These are phyloP conservation scores for Grosmannia huntii DNA, from an alignment of 2,329 filamentous ascomycete genomes.

Conservation along the genomic window DNA sequence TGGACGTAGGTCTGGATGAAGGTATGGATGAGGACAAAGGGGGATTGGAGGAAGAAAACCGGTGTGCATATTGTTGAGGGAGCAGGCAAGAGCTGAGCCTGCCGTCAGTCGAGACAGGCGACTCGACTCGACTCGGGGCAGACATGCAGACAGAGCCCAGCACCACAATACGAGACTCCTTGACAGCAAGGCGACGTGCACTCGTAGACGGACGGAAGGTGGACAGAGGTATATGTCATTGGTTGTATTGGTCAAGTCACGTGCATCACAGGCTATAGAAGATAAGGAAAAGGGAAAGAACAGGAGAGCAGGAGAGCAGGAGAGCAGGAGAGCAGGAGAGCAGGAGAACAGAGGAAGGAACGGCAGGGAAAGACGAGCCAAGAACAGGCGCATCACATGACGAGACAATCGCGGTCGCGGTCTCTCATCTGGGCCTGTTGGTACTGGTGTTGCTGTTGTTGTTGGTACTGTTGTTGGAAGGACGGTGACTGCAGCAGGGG, in stretches of 20 bases:
- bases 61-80: neutral
- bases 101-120: neutral
- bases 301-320: neutral
- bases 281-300: neutral
- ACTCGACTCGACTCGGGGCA: neutral
- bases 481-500: neutral
- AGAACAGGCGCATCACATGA: neutral
- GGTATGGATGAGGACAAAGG: neutral
- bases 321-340: too few species aligned
- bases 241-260: neutral
- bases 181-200: neutral
- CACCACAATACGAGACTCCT: neutral
- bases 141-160: neutral
- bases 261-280: neutral
- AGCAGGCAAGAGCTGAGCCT: neutral
- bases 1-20: neutral
- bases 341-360: neutral
- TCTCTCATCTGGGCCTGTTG: neutral
- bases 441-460: neutral
- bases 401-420: constrained; percentile 1
- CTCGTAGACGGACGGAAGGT: too few species aligned
- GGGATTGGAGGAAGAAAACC: neutral
- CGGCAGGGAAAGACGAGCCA: neutral
- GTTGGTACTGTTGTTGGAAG: neutral
- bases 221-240: neutral